Percentiles rank a stretch among this genome's conserved stretches.
phyloP scores from a whole-genome alignment of 23 red algal species.

The Rhodosorus marinus region DNA sequence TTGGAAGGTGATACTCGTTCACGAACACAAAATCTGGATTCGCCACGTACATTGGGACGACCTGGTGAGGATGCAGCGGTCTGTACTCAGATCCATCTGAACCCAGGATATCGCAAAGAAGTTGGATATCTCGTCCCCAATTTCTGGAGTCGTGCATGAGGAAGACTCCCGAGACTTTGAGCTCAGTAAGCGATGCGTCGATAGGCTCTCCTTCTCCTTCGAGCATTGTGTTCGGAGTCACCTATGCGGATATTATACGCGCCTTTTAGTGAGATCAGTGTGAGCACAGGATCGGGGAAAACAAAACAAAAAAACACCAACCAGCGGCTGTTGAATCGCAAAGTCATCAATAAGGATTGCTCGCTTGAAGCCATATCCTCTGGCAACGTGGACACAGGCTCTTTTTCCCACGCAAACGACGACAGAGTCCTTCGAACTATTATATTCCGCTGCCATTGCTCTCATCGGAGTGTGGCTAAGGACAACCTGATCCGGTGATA shows the following conservation, averaged over 20 bases:
- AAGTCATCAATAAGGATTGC: conserved; percentile 5
- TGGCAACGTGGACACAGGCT: conserved; percentile 19
- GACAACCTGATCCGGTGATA: conserved; percentile 29
- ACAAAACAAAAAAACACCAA: conserved; percentile 10
- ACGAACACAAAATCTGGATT: conserved; percentile 57
- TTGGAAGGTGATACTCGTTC: conserved; percentile 23
- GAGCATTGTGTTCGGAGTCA: no score
- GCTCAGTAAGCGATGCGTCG: conserved; percentile 5
- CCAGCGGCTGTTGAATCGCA: conserved; percentile 2
- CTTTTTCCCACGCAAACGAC: conserved; percentile 32
- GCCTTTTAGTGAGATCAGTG: no score
- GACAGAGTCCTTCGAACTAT: conserved; percentile 1
- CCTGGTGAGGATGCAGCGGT: neutral
- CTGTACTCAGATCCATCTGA: neutral
- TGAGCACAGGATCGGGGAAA: no score
- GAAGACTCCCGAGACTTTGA: conserved; percentile 19
- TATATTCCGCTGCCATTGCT: neutral
- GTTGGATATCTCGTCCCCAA: conserved; percentile 75
- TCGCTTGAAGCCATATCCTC: conserved; percentile 31
- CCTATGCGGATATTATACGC: no score
- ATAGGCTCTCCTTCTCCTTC: conserved; percentile 5
- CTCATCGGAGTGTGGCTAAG: conserved; percentile 43
- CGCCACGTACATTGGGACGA: conserved; percentile 23
- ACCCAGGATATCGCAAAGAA: conserved; percentile 24
- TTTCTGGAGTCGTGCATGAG: conserved; percentile 53